Percentiles rank a stretch among this genome's conserved stretches.
These are phyloP conservation scores for Leccinum fallax DNA, from an alignment of 1,284 basidiomycete genomes.

Conservation along the genomic window DNA sequence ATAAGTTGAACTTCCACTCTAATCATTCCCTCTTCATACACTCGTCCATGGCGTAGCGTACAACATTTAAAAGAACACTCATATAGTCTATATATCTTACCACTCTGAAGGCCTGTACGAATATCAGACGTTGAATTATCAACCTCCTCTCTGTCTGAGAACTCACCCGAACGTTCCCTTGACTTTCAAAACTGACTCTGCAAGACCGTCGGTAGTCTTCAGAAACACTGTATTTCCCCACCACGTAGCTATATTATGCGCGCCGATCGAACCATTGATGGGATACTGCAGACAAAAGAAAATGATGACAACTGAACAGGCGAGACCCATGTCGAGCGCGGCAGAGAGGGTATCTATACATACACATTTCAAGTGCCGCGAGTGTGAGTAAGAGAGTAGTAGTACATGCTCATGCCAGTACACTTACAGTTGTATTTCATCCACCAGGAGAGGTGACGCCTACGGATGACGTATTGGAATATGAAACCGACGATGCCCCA, in stretches of 20 bases:
- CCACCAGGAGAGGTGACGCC: conserved; percentile 55
- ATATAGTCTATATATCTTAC: too few relatives aligned
- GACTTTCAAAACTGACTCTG: conserved; percentile 30
- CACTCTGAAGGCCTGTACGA: too few relatives aligned
- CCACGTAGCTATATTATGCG: conserved; percentile 45
- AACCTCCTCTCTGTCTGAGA: too few relatives aligned
- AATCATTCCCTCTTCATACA: too few relatives aligned
- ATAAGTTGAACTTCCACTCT: too few relatives aligned
- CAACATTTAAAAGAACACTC: too few relatives aligned
- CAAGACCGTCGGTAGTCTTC: conserved; percentile 43
- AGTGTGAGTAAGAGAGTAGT: too few relatives aligned
- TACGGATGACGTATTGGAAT: conserved; percentile 57
- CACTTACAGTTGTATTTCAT: conserved; percentile 53
- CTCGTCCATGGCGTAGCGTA: too few relatives aligned
- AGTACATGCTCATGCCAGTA: background rate
- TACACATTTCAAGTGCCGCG: background rate
- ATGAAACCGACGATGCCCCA: conserved; percentile 54
- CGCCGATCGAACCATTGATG: conserved; percentile 45
- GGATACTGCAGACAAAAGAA: conserved; percentile 54
- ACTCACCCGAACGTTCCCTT: conserved; percentile 30
- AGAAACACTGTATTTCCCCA: conserved; percentile 55
- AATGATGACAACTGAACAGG: conserved; percentile 45
- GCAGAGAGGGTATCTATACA: conserved; percentile 50
- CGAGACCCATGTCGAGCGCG: conserved; percentile 51
- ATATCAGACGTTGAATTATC: too few relatives aligned